Evolutionary conservation across 83 land plant species (phyloP).

Genomic region (Picea abies): DNA sequence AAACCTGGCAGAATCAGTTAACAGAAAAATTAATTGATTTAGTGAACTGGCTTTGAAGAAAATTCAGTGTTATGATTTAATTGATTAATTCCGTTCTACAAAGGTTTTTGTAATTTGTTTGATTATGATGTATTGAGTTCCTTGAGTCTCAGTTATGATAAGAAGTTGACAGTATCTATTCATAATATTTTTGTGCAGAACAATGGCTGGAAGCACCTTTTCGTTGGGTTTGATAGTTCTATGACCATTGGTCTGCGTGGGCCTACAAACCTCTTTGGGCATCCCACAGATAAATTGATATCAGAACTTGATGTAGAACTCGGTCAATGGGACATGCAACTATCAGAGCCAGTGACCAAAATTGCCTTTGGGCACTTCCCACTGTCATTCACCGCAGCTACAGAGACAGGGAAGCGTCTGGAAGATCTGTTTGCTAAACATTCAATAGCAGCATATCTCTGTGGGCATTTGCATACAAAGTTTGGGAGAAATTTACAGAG

Average conservation of each 20-base stretch:
- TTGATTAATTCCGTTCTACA: not conserved
- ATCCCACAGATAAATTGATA: slow-evolving; percentile 82
- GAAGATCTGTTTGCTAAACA: slow-evolving; percentile 75
- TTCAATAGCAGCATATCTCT: slow-evolving; percentile 74
- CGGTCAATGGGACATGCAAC: slow-evolving; percentile 66
- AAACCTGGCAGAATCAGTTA: too few relatives aligned
- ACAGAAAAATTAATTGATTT: too few relatives aligned
- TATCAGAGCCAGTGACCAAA: slow-evolving; percentile 53
- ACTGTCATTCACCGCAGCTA: slow-evolving; percentile 83
- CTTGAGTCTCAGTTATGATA: not conserved
- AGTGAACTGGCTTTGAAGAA: too few relatives aligned
- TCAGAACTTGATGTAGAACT: slow-evolving; percentile 62
- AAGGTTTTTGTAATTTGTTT: not conserved
- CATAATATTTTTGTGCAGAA: slow-evolving; percentile 28
- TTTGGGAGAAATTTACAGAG: slow-evolving; percentile 88
- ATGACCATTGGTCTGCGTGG: slow-evolving; percentile 83
- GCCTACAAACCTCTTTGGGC: slow-evolving; percentile 95
- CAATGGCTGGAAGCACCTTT: slow-evolving; percentile 71
- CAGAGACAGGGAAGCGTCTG: slow-evolving; percentile 66
- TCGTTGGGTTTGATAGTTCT: slow-evolving; percentile 86
- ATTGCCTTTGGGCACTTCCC: slow-evolving; percentile 96
- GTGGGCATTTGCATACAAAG: slow-evolving; percentile 93
- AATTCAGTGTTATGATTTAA: not conserved
- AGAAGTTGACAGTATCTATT: not conserved
- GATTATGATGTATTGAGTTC: not conserved